Conservation (phyloP, 257 asterid species). For the Nicotiana obtusifolia region DNA sequence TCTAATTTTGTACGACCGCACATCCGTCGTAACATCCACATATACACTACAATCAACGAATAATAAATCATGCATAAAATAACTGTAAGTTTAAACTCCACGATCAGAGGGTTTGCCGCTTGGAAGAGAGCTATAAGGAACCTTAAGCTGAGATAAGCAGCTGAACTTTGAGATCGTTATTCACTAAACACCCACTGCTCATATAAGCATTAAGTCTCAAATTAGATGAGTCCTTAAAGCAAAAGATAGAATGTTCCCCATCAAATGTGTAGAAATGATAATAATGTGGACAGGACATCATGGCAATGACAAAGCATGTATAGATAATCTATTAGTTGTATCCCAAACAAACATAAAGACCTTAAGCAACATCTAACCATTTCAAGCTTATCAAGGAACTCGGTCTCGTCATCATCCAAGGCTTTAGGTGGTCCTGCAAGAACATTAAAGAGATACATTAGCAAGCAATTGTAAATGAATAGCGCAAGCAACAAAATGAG, state of each 20-base stretch:
- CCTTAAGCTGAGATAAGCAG: neutral
- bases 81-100: neutral
- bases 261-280: neutral
- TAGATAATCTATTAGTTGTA: neutral
- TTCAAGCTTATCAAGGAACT: conserved; percentile 79
- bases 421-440: conserved; percentile 94
- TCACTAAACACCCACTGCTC: neutral
- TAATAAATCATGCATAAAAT: neutral
- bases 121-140: neutral
- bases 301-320: neutral
- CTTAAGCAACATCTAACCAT: conserved; percentile 40
- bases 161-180: neutral
- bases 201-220: neutral
- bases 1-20: neutral
- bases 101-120: neutral
- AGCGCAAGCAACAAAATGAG: neutral
- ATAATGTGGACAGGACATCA: neutral
- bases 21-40: neutral
- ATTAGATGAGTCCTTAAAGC: neutral
- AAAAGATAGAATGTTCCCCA: neutral
- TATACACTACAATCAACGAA: neutral
- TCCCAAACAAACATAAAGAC: neutral
- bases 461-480: neutral
- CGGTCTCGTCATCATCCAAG: conserved; percentile 93
- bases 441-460: neutral